Evolutionary conservation across 805 yeast species (phyloP), one percentile per base, ranked within the genome.

Genomic region (Starmerella khaoyaiensis): DNA sequence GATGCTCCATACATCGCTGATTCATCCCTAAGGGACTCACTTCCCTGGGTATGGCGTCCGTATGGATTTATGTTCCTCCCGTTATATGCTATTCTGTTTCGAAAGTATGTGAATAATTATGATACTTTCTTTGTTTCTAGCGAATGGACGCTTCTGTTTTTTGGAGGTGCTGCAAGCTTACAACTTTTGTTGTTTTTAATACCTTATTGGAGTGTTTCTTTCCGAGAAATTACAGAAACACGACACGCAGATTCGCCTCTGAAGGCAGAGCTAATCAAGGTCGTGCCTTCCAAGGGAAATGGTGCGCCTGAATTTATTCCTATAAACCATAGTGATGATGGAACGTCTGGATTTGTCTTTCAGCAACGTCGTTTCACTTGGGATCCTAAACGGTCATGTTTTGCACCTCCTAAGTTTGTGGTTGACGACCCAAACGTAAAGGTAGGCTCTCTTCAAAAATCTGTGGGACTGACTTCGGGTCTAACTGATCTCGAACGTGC

Each of bases 81-180:
- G 31, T 59, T 82, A 31, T 87, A 87, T 55, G 94, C 94, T 5
- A 53, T 69, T 15, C 81, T 80, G 56, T 62, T 63, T 36, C 73
- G 79, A 51, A 57, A 81, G 27, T 87, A 80, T 57, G 51, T 58
- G 41, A 61, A 62, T 42, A 72, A 76, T 40, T 87, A 87, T 58
- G 97, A 87, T 40, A 64, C 61, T 40, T 81, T 81, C 55, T 79
- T 87, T 52, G 79, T 70, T 31, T 95, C 95, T 19, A 69, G 78
- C 31, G 98, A 87, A 61, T 90, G 98, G 97, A 90, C 97, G 0
- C 82, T 81, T 57, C 90, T 87, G 25, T 86, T 73, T 53, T 63
- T 83, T 18, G 78, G 93, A 42, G 58, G 84, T 5, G 65, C 86
- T 35, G 57, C 78, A 25, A 73, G 94, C 2, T 43, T 79, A 41